These are phyloP conservation scores for Pseudogymnoascus sp. DNA, from an alignment of 2,329 filamentous ascomycete species.

Conservation along the genomic window DNA sequence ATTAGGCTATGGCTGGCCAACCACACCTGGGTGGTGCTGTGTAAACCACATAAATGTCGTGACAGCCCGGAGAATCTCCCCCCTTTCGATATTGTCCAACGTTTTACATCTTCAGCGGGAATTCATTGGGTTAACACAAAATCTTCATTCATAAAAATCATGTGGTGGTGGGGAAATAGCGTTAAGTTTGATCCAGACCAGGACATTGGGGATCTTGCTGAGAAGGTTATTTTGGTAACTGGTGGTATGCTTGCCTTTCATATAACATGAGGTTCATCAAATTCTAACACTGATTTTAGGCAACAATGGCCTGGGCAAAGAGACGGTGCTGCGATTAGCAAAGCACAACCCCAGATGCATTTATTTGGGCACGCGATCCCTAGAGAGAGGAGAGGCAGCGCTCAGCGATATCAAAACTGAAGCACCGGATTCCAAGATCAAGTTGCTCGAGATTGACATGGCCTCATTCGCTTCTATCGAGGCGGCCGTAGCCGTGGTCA, in stretches of 20 bases:
- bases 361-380: constrained; percentile 33
- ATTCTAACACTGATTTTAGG: background rate
- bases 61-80: background rate
- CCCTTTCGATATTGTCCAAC: background rate
- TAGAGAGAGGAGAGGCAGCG: constrained; percentile 29
- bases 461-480: background rate
- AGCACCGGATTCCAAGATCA: constrained; percentile 8
- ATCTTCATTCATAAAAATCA: background rate
- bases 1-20: background rate
- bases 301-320: constrained; percentile 1
- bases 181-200: constrained; percentile 25
- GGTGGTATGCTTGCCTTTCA: constrained; percentile 30
- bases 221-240: constrained; percentile 40
- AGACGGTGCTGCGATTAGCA: background rate
- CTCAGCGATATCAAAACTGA: constrained; percentile 30
- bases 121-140: background rate
- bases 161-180: background rate
- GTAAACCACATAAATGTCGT: background rate
- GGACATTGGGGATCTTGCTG: constrained; percentile 30
- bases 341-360: constrained; percentile 16
- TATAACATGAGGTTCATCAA: background rate
- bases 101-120: background rate
- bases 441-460: constrained; percentile 3
- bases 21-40: background rate
- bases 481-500: constrained; percentile 1